Conservation (phyloP, 2,329 filamentous ascomycete genomes). For the Diaporthe helianthi region DNA sequence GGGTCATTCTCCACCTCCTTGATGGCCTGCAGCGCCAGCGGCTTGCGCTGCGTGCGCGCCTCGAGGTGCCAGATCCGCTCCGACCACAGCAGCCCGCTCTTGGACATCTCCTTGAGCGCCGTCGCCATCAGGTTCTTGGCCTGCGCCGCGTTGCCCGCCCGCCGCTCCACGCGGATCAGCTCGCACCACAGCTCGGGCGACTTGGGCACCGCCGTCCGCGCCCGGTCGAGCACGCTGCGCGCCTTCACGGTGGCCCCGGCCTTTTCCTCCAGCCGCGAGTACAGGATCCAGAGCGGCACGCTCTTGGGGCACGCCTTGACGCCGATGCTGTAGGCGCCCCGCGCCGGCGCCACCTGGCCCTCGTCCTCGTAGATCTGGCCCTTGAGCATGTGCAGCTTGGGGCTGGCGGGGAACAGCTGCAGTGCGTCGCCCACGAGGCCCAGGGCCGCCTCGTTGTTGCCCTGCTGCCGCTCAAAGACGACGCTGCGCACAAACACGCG, state of each 20-base stretch:
- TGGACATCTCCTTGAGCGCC: slow-evolving; percentile 89
- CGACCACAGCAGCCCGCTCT: slow-evolving; percentile 86
- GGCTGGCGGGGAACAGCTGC: slow-evolving; percentile 81
- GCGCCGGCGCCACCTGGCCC: slow-evolving; percentile 79
- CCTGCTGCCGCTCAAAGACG: slow-evolving; percentile 87
- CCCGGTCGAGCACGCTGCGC: slow-evolving; percentile 90
- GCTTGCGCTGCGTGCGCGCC: slow-evolving; percentile 88
- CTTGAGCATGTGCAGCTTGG: slow-evolving; percentile 98
- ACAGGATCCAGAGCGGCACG: slow-evolving; percentile 88
- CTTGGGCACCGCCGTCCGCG: slow-evolving; percentile 85
- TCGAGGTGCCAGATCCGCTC: slow-evolving; percentile 97
- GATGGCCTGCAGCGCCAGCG: slow-evolving; percentile 90
- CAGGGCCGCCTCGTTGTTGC: slow-evolving; percentile 79
- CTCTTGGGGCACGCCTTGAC: slow-evolving; percentile 86
- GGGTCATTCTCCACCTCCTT: slow-evolving; percentile 96
- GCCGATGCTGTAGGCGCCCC: slow-evolving; percentile 87
- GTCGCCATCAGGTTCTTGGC: slow-evolving; percentile 93
- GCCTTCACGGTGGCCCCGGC: slow-evolving; percentile 87
- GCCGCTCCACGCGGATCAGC: slow-evolving; percentile 89
- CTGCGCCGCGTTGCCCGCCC: slow-evolving; percentile 81
- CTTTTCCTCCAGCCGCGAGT: slow-evolving; percentile 85
- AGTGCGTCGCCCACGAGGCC: slow-evolving; percentile 88
- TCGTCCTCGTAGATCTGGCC: slow-evolving; percentile 94
- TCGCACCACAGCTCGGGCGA: slow-evolving; percentile 88
- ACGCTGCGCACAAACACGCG: slow-evolving; percentile 97